Evolutionary conservation across 2,329 filamentous ascomycete genomes (phyloP), one percentile per base, ranked within the genome.

Genomic region (Fusarium humuli): DNA sequence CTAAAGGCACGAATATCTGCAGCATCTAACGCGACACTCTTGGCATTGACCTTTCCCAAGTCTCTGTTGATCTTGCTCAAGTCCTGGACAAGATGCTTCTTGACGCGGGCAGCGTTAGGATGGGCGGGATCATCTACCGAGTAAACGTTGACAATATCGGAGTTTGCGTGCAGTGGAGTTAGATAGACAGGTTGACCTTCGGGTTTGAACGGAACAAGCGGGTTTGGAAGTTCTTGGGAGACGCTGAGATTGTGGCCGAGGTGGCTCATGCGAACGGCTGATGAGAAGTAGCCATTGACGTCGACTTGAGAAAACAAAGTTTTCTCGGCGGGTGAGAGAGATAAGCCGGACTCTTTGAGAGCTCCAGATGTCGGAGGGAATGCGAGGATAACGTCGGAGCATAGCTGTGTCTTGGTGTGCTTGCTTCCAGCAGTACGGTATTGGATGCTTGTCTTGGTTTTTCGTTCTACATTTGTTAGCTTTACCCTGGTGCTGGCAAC

Each of bases 41-140:
- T 23, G 13, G 53, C n/a, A 11, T 29, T 4, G 4, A 12, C 6
- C 7, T 56, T n/a, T 12, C 4, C 9, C 4, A 57, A 23, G 8
- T 57, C 25, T 27, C 10, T 57, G n/a, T 57, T 57, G 2, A 57
- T 57, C 25, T 57, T 49, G 16, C 44, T 49, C 3, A 57, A 30
- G 5, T 57, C 54, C 4, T 5, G 6, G 6, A 57, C 5, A 12
- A 57, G 54, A 30, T 4, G 54, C 1, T 2, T 12, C 16, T 57
- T 49, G 11, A 57, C 54, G 1, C 54, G n/a, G 6, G 32, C 1
- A 2, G 7, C 23, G n/a, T 23, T 49, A 1, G 54, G 54, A 16
- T 57, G 23, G 2, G 14, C 25, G 3, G 54, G 54, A 16, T 57
- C 12, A 3, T 57, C 54, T 0, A 20, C 44, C 1, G 54, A 57